Base-by-base conservation (phyloP, 2,329 filamentous ascomycete species). In the Cytospora piceicola region DNA sequence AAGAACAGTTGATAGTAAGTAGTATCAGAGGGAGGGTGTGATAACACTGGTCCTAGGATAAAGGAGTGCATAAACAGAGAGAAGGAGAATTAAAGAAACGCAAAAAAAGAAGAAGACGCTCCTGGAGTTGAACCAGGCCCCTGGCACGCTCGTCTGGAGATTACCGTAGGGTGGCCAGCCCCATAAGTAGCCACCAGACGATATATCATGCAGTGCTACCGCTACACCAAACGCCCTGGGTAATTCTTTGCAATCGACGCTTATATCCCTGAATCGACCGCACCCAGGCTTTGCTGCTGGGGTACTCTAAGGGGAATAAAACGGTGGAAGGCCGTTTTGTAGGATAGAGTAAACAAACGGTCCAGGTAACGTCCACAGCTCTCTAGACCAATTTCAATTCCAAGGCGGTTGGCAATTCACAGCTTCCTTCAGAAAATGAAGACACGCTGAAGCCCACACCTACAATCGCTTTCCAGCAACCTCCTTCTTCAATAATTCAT, bases 91-190 rank as follows among this genome's bases (percentile, higher is more conserved):
- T 42, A 42, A 7, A 20, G 6, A 42, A 8, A 42, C 6, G 6
- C 17, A n/a, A 42, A 5, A 49, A 49, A 49, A 49, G 9, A 7
- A 49, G n/a, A 7, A 49, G 3, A 12, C 46, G n/a, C 15, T 49
- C 46, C 46, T 49, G n/a, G 46, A 49, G 15, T 49, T 14, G 46
- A 49, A 49, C 46, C 46, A 49, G n/a, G 46, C 42, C 42, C 42
- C 11, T 22, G 6, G 12, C 34, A 22, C n/a, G 22, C 34, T 4
- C 34, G 2, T 15, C 12, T 24, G n/a, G 20, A 2, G 5, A 14
- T n/a, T 8, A 22, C 22, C 46, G 46, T 14, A 11, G 46, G n/a
- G 11, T n/a, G n/a, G 8, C n/a, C 46, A 49, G 42, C n/a, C n/a
- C 42, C 42, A n/a, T 49, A 0, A 7, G n/a, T 12, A 17, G 7